Evolutionary conservation across 345 rosid species (phyloP).

Genomic region (Arabis hirsuta): DNA sequence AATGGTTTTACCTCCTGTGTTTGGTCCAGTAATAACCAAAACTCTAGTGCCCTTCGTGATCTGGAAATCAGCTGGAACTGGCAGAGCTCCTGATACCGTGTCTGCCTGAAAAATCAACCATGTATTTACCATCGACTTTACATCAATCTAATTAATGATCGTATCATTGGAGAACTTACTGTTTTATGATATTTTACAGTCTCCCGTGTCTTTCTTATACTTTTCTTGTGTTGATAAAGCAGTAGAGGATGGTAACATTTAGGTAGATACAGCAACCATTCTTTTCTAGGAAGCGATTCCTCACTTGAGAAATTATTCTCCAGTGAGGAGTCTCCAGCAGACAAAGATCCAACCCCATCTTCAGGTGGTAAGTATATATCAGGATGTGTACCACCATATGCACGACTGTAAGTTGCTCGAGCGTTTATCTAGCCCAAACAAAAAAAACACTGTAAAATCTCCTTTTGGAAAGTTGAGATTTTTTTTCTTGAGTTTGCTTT

Average conservation of each 20-base stretch:
- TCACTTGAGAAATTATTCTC: slow-evolving; percentile 40
- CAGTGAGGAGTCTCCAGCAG: slow-evolving; percentile 38
- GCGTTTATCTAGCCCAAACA: slow-evolving; percentile 70
- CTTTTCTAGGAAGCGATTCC: slow-evolving; percentile 47
- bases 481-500: neutral
- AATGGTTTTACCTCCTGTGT: slow-evolving; percentile 94
- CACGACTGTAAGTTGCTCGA: slow-evolving; percentile 79
- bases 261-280: slow-evolving; percentile 81
- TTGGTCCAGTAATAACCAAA: slow-evolving; percentile 91
- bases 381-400: slow-evolving; percentile 78
- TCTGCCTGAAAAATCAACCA: slow-evolving; percentile 54
- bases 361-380: slow-evolving; percentile 63
- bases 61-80: slow-evolving; percentile 81
- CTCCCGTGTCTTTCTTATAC: slow-evolving; percentile 56
- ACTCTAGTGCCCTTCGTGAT: slow-evolving; percentile 70
- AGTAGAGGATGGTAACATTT: slow-evolving; percentile 86
- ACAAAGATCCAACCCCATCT: slow-evolving; percentile 44
- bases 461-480: slow-evolving; percentile 12
- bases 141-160: slow-evolving; percentile 19
- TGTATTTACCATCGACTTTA: slow-evolving; percentile 13
- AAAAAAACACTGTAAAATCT: slow-evolving; percentile 26
- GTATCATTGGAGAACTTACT: slow-evolving; percentile 48
- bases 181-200: slow-evolving; percentile 52
- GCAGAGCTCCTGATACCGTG: slow-evolving; percentile 55
- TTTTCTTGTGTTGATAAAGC: slow-evolving; percentile 78